These are phyloP conservation scores for Mallotus repandus DNA, from an alignment of 441 rosid species.

Conservation along the genomic window DNA sequence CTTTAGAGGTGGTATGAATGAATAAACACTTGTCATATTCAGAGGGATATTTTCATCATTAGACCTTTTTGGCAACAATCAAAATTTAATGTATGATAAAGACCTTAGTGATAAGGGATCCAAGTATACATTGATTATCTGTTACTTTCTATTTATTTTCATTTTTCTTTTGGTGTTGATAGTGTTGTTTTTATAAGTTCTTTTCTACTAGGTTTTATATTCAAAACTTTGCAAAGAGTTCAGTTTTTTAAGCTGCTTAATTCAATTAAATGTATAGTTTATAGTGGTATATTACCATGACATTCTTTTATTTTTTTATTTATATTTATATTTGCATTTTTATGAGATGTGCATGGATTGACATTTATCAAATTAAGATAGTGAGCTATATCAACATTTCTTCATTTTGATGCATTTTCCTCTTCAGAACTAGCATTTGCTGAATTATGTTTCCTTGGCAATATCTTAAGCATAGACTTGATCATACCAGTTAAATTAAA, in stretches of 20 bases:
- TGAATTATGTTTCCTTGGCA: constrained; percentile 15
- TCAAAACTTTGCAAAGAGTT: not conserved
- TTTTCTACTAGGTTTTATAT: constrained; percentile 10
- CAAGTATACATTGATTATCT: constrained; percentile 39
- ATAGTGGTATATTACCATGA: not conserved
- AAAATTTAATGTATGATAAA: too few species aligned
- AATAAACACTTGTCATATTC: too few species aligned
- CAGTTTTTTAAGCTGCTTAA: not conserved
- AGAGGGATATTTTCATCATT: too few species aligned
- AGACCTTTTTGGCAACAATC: too few species aligned
- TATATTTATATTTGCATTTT: not conserved
- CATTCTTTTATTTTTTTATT: not conserved
- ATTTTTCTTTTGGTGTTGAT: constrained; percentile 2
- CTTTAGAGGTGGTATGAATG: too few species aligned
- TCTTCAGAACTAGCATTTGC: constrained; percentile 12
- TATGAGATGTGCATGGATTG: not conserved
- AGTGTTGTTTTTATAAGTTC: not conserved
- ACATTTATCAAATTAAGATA: not conserved
- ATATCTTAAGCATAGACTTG: constrained; percentile 25
- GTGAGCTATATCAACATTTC: not conserved
- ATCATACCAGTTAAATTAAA: constrained; percentile 11
- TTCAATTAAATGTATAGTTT: not conserved
- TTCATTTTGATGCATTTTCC: constrained; percentile 14
- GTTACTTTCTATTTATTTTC: too few species aligned
- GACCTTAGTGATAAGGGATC: constrained; percentile 79